These are phyloP conservation scores for Camellia lanceoleosa DNA, from an alignment of 148 eudicot genomes.

Conservation along the genomic window DNA sequence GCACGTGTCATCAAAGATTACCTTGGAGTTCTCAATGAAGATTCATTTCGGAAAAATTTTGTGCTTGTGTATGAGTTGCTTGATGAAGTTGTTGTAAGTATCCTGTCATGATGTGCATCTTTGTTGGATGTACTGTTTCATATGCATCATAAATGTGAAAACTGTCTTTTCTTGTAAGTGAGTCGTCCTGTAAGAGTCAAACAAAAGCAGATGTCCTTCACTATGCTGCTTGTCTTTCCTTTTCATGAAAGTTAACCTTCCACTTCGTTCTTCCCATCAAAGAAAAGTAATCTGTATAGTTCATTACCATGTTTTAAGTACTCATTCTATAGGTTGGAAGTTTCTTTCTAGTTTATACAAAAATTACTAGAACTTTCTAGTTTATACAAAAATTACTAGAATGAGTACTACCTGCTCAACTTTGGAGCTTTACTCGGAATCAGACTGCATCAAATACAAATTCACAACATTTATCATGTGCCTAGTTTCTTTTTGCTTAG, in stretches of 20 bases:
- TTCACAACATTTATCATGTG: not conserved
- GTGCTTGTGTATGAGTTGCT: conserved; percentile 93
- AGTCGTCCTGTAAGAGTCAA: too few relatives aligned
- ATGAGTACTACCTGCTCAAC: not conserved
- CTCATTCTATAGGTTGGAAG: not conserved
- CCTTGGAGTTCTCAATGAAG: conserved; percentile 89
- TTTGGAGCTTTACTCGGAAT: not conserved
- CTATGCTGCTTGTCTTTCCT: not conserved
- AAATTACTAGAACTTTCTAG: not conserved
- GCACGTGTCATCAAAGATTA: conserved; percentile 91
- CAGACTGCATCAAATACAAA: not conserved
- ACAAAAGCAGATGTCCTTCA: not conserved
- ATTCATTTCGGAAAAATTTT: conserved; percentile 78
- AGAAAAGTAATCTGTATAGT: not conserved
- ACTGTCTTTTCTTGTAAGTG: not conserved
- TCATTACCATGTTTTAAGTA: not conserved
- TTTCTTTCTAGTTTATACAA: not conserved
- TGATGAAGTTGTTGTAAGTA: conserved; percentile 91
- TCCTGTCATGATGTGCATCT: not conserved
- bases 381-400: not conserved
- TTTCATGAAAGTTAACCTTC: not conserved
- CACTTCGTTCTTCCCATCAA: not conserved
- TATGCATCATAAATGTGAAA: not conserved
- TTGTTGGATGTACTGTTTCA: conserved; percentile 6
- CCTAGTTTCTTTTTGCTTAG: not conserved